Conservation (phyloP, 306 rosid genomes). For the Chamaecrista fasciculata region DNA sequence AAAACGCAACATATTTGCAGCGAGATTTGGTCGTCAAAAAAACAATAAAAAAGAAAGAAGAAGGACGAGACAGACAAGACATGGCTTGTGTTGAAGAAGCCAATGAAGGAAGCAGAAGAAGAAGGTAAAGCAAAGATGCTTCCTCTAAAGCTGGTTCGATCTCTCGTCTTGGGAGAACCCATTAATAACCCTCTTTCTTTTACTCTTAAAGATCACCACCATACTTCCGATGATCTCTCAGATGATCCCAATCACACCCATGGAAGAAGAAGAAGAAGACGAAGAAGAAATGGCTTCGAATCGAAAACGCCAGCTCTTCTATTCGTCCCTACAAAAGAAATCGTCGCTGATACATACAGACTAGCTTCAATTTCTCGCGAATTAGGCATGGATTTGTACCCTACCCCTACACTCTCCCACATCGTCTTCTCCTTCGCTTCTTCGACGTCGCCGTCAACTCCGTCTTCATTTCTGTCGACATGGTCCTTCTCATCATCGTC, state of each 20-base stretch:
- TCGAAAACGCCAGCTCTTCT: constrained; percentile 43
- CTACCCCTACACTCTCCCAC: constrained; percentile 69
- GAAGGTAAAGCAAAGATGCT: constrained; percentile 44
- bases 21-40: constrained; percentile 19
- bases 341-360: constrained; percentile 47
- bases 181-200: constrained; percentile 43
- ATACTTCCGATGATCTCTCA: not conserved
- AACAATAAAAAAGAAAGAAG: too few species aligned
- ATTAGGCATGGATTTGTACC: constrained; percentile 57
- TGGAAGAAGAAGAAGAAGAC: constrained; percentile 19
- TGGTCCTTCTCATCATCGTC: constrained; percentile 35
- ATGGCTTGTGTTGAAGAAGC: constrained; percentile 14
- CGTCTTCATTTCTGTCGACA: constrained; percentile 35
- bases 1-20: not conserved
- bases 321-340: constrained; percentile 58
- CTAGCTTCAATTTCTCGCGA: constrained; percentile 64
- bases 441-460: constrained; percentile 26
- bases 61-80: constrained; percentile 29
- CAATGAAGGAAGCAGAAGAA: constrained; percentile 13
- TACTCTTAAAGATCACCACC: constrained; percentile 8
- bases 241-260: not conserved
- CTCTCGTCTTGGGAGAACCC: constrained; percentile 55
- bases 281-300: not conserved
- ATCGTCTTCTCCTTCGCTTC: constrained; percentile 55
- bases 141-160: constrained; percentile 66